Conservation (phyloP, 805 yeast species). For the Maudiozyma saulgeensis region DNA sequence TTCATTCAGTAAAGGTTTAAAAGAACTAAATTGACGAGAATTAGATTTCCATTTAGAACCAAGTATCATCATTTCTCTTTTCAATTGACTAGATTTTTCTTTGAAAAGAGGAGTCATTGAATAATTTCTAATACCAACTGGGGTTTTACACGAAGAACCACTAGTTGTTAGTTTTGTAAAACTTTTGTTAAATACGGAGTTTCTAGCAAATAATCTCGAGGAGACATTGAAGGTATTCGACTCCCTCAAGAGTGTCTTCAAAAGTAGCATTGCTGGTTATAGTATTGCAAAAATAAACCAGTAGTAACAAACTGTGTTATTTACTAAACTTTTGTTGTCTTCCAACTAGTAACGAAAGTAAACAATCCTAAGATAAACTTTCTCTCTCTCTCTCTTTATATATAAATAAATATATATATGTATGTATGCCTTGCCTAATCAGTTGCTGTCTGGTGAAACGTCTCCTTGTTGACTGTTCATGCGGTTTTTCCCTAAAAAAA, state of each 20-base stretch:
- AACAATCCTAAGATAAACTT: no score
- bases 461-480: no score
- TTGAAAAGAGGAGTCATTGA: neutral
- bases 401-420: no score
- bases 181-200: neutral
- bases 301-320: neutral
- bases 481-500: no score
- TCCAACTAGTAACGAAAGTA: no score
- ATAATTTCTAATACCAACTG: neutral
- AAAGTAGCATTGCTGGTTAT: neutral
- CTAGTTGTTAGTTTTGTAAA: neutral
- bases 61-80: neutral
- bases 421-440: no score
- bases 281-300: neutral
- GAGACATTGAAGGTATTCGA: neutral
- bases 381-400: no score
- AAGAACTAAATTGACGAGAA: neutral
- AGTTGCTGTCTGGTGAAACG: no score
- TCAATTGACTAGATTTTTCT: neutral
- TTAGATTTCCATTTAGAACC: neutral
- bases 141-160: neutral
- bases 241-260: neutral
- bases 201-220: neutral
- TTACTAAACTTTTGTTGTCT: no score
- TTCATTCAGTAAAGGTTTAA: neutral